A percentile compares a stretch with the other conserved stretches of the same genome.
Conservation (phyloP, 1,139 yeast species). For the Saccharomycopsis hybrid region DNA sequence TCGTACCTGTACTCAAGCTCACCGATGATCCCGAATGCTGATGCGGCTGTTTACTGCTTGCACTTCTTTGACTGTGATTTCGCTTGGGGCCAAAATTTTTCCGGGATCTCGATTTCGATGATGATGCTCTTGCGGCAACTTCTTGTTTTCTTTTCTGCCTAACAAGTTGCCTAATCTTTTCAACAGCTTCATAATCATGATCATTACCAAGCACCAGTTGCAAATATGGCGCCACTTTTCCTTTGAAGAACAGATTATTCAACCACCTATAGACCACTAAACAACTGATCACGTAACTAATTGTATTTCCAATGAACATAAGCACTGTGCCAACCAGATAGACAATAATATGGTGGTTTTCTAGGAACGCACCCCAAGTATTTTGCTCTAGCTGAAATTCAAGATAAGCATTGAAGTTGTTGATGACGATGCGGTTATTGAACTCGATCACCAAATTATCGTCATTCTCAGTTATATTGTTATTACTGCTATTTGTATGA, state of each 20-base stretch:
- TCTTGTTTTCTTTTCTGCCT: no score
- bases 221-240: background rate
- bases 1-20: no score
- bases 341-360: background rate
- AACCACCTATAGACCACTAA: background rate
- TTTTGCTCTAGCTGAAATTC: background rate
- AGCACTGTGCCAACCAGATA: background rate
- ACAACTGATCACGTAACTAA: background rate
- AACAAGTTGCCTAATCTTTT: no score
- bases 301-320: background rate
- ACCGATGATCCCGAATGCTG: no score
- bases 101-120: no score
- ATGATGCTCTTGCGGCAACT: no score
- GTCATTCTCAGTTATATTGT: slow-evolving; percentile 2
- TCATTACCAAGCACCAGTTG: background rate
- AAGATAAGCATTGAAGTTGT: slow-evolving; percentile 9
- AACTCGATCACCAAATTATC: slow-evolving; percentile 31
- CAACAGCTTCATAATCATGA: no score
- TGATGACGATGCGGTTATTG: slow-evolving; percentile 24
- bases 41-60: no score
- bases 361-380: background rate
- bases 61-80: no score
- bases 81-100: no score
- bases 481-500: no score
- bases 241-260: background rate